Base-by-base conservation (phyloP, 164 flowering plant genomes). In the Cinnamomum chago region DNA sequence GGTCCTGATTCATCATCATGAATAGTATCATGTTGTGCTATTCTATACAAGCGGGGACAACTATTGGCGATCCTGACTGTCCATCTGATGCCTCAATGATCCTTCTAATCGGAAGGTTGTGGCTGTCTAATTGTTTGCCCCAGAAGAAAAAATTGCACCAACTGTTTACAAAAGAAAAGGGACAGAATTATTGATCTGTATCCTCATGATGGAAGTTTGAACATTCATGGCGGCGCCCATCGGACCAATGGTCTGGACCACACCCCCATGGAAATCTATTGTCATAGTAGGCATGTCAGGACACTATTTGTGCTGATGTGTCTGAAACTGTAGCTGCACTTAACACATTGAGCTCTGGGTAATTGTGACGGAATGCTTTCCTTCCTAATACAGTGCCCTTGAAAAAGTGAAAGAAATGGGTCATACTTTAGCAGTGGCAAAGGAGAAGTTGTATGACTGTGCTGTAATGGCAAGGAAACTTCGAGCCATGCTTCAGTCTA, bases 371-470 rank as follows among this genome's bases (percentile, higher is more conserved):
- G 4, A 1, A 18, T 27, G 52, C 47, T 74, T 30, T 50, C 62
- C 27, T 25, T 17, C 51, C 47, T n/a, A 64, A 35, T 51, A 11
- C 65, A 74, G 76, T 75, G 92, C 97, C 58, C 90, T 92, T 84
- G 94, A 88, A 73, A 89, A 79, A 78, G 99, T 97, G 70, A 91
- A 90, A 84, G 88, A 85, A 73, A 92, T 94, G 97, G 99, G 99
- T 24, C 95, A 80, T 78, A 77, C 81, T 65, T 85, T 96, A 28
- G 85, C 99, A 27, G 20, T 77, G 70, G 97, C 98, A 30, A 96
- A 93, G 81, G 97, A 93, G 77, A 82, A 83, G 79, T 79, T 94
- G 30, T 91, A 92, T 79, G 95, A 94, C 70, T 88, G 93, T 72
- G 47, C 76, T 68, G 71, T 81, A 35, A 80, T 96, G 71, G 90